Evolutionary conservation across 495 filamentous ascomycete species (phyloP).

Genomic region (Podospora pseudocomata): DNA sequence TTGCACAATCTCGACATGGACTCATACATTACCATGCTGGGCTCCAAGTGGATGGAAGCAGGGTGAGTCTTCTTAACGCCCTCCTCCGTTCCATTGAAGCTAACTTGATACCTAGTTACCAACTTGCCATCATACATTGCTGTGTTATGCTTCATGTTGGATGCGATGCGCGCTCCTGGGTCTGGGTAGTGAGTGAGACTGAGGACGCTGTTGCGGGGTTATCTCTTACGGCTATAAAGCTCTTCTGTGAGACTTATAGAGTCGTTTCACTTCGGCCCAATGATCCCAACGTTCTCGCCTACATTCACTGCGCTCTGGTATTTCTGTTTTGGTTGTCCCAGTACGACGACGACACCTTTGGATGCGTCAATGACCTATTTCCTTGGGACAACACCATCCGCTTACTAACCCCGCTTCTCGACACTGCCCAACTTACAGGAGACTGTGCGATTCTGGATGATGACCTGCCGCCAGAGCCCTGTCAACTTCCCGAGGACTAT

Average conservation of each 20-base stretch:
- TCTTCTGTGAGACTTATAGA: slow-evolving; percentile 35
- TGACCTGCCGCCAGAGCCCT: slow-evolving; percentile 24
- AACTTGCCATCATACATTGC: slow-evolving; percentile 49
- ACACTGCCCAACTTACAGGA: slow-evolving; percentile 32
- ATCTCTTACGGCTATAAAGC: slow-evolving; percentile 27
- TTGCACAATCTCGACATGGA: slow-evolving; percentile 56
- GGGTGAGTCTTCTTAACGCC: too few relatives aligned
- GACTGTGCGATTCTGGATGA: slow-evolving; percentile 45
- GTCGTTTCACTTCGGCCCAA: slow-evolving; percentile 58
- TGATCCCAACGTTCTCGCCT: slow-evolving; percentile 64
- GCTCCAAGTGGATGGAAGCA: too few relatives aligned
- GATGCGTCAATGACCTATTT: slow-evolving; percentile 41
- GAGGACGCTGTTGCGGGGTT: slow-evolving; percentile 21
- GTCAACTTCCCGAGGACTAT: slow-evolving; percentile 74
- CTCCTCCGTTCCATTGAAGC: slow-evolving; percentile 45
- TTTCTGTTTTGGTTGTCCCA: slow-evolving; percentile 60
- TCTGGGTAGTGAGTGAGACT: slow-evolving; percentile 27
- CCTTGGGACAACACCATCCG: slow-evolving; percentile 64
- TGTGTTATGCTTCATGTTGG: slow-evolving; percentile 41
- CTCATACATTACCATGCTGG: too few relatives aligned
- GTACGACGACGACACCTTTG: slow-evolving; percentile 48
- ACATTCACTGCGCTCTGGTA: slow-evolving; percentile 64
- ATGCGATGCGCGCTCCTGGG: slow-evolving; percentile 35
- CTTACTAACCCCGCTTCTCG: slow-evolving; percentile 64
- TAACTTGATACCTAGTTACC: slow-evolving; percentile 68